phyloP scores from a whole-genome alignment of 345 rosid species.

The Corchorus capsularis region DNA sequence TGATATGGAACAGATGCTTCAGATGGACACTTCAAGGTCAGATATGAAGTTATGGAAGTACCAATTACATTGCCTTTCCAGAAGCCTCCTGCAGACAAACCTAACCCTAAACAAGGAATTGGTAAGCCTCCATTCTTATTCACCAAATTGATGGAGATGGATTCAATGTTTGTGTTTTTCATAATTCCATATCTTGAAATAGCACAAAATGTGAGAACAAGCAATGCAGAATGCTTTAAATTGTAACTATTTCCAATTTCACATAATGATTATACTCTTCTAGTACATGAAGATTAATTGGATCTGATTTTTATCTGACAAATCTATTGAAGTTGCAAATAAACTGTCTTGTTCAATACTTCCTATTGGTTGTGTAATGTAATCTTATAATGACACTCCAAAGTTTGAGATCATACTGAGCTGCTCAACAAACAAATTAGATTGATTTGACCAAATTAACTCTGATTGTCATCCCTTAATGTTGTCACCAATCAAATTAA shows the following conservation, averaged over 20 bases:
- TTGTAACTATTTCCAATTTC: neutral
- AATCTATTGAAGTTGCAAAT: neutral
- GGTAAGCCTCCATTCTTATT: conserved; percentile 52
- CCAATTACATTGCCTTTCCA: conserved; percentile 80
- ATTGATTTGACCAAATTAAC: neutral
- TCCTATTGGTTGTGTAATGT: too few species aligned
- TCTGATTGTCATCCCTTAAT: neutral
- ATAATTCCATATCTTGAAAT: neutral
- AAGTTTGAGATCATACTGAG: neutral
- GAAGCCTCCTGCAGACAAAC: conserved; percentile 83
- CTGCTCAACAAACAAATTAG: conserved; percentile 1
- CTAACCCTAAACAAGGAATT: conserved; percentile 97
- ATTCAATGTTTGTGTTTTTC: neutral
- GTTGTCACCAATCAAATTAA: conserved; percentile 9
- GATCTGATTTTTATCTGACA: neutral
- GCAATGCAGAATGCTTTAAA: neutral
- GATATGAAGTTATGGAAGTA: conserved; percentile 79
- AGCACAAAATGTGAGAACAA: neutral
- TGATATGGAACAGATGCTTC: conserved; percentile 46
- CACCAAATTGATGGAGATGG: neutral
- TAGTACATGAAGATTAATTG: neutral
- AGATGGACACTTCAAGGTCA: conserved; percentile 73
- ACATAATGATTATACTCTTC: neutral
- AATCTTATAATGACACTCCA: neutral
- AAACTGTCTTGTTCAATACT: neutral